These are phyloP conservation scores for Neoboletus magnificus DNA, from an alignment of 768 basidiomycete genomes.

Conservation along the genomic window DNA sequence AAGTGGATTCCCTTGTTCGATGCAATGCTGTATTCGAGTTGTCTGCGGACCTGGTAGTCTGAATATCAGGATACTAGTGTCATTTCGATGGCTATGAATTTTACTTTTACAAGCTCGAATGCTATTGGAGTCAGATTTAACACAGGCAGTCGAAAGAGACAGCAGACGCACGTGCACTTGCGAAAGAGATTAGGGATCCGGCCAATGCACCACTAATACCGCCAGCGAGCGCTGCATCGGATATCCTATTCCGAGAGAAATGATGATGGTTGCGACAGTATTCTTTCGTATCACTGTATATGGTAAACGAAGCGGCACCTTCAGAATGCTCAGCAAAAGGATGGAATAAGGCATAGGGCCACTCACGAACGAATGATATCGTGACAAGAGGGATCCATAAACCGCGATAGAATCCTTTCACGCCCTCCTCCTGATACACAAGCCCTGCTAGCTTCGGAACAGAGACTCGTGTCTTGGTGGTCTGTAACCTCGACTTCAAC, in stretches of 20 bases:
- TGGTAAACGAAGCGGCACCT: conserved; percentile 91
- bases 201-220: conserved; percentile 85
- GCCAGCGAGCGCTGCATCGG: conserved; percentile 74
- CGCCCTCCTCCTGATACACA: conserved; percentile 82
- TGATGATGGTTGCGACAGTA: conserved; percentile 56
- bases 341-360: conserved; percentile 1
- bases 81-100: conserved; percentile 7
- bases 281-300: conserved; percentile 84
- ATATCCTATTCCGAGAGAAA: conserved; percentile 53
- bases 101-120: conserved; percentile 94
- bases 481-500: conserved; percentile 90
- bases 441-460: conserved; percentile 67
- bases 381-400: conserved; percentile 91
- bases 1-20: conserved; percentile 70
- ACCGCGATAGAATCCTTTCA: conserved; percentile 87
- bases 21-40: conserved; percentile 90
- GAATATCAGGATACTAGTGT: conserved; percentile 7
- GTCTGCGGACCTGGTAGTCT: conserved; percentile 69
- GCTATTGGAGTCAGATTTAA: conserved; percentile 39
- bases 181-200: conserved; percentile 85
- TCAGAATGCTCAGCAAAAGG: conserved; percentile 5
- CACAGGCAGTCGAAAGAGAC: conserved; percentile 14
- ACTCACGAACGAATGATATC: conserved; percentile 94
- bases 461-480: conserved; percentile 69
- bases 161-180: conserved; percentile 75